A percentile compares a stretch with the other conserved stretches of the same genome.
Evolutionary conservation across 495 filamentous ascomycete species (phyloP).

Genomic region (Penicillium flavigenum): DNA sequence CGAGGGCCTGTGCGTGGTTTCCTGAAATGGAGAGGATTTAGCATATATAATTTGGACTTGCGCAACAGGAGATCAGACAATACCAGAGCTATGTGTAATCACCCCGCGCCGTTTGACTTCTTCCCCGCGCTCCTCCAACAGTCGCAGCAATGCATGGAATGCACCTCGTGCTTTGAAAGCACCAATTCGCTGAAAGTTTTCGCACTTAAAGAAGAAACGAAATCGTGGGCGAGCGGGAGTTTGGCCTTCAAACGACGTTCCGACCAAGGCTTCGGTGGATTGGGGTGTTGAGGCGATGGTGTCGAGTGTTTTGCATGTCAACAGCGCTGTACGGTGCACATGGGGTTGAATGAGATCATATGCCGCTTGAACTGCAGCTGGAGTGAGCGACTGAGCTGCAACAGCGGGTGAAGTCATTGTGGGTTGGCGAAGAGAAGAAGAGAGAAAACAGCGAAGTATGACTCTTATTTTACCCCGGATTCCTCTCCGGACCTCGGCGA

Average conservation of each 20-base stretch:
- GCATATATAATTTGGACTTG: neutral
- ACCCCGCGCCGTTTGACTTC: constrained; percentile 64
- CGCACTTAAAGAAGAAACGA: constrained; percentile 91
- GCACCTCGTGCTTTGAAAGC: constrained; percentile 93
- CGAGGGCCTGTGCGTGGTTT: constrained; percentile 94
- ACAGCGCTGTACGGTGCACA: constrained; percentile 80
- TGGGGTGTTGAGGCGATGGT: constrained; percentile 72
- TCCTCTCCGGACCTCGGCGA: constrained; percentile 12
- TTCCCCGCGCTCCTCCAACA: constrained; percentile 63
- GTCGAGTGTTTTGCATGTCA: constrained; percentile 74
- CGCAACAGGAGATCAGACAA: neutral
- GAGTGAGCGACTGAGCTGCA: constrained; percentile 60
- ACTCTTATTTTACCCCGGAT: constrained; percentile 14
- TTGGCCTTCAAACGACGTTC: constrained; percentile 58
- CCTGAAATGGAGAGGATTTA: constrained; percentile 47
- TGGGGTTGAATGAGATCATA: constrained; percentile 68
- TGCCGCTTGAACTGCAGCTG: constrained; percentile 65
- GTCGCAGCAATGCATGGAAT: constrained; percentile 78
- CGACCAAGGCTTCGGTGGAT: constrained; percentile 47
- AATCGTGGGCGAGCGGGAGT: constrained; percentile 62
- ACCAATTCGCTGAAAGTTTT: constrained; percentile 87
- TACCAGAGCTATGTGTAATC: constrained; percentile 89
- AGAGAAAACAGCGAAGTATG: neutral
- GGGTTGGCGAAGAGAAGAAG: neutral
- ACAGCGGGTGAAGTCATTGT: constrained; percentile 31